phyloP scores from a whole-genome alignment of 345 rosid species.

The Camelina neglecta region DNA sequence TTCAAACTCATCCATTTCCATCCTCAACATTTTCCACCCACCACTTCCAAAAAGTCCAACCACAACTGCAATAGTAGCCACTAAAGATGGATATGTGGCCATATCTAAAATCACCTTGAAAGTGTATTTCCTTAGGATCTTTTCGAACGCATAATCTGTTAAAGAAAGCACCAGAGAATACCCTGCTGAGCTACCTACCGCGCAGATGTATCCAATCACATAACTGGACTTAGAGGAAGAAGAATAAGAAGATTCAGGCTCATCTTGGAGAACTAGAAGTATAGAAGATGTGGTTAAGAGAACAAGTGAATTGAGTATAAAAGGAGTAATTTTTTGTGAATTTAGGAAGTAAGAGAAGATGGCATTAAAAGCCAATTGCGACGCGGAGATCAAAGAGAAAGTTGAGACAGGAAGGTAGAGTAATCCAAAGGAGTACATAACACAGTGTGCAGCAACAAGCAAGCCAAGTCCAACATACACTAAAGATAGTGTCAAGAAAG shows the following conservation, averaged over 20 bases:
- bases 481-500: slow-evolving; percentile 9
- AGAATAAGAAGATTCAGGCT: slow-evolving; percentile 21
- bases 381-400: slow-evolving; percentile 42
- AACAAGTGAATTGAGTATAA: slow-evolving; percentile 41
- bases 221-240: slow-evolving; percentile 8
- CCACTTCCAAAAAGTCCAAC: slow-evolving; percentile 42
- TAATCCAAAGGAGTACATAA: slow-evolving; percentile 43
- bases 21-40: slow-evolving; percentile 31
- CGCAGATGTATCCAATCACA: slow-evolving; percentile 37
- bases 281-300: slow-evolving; percentile 46
- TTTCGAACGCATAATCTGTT: slow-evolving; percentile 35
- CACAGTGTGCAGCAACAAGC: slow-evolving; percentile 39
- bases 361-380: slow-evolving; percentile 44
- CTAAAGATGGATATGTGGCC: slow-evolving; percentile 36
- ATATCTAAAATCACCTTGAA: slow-evolving; percentile 42
- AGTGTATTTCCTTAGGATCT: slow-evolving; percentile 32
- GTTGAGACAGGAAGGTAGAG: slow-evolving; percentile 48
- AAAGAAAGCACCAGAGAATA: slow-evolving; percentile 42
- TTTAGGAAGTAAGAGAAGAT: slow-evolving; percentile 46
- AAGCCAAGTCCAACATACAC: slow-evolving; percentile 44
- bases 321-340: slow-evolving; percentile 44
- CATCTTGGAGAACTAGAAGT: slow-evolving; percentile 42
- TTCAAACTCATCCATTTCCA: slow-evolving; percentile 41
- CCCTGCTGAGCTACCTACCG: slow-evolving; percentile 41
- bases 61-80: slow-evolving; percentile 38